Base-by-base conservation (phyloP, 306 rosid species). In the Ormosia emarginata region DNA sequence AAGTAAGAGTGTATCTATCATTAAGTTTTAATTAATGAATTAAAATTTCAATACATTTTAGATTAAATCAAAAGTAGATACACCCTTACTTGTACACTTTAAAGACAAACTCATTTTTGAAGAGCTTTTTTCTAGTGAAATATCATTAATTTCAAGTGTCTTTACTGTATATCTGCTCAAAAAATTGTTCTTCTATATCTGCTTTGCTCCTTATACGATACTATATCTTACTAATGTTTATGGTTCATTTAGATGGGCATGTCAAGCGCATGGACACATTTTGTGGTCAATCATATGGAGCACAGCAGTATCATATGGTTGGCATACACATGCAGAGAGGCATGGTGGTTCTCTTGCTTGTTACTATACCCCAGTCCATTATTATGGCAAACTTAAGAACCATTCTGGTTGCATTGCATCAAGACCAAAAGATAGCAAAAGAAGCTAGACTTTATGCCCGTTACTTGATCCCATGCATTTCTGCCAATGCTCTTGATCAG, bases 381-480 rank as follows among this genome's bases (percentile, higher is more conserved):
- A 37, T 62, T n/a, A n/a, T n/a, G n/a, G n/a, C n/a, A n/a, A n/a
- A n/a, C n/a, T n/a, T 73, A 7, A 44, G 7, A 24, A 70, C 79
- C 4, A 78, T 78, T 71, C 58, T 83, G 1, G 5, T 78, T 53
- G 11, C 30, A 14, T 24, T 81, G 9, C 79, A 52, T 24, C 84
- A 81, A 72, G 74, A 81, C 49, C 53, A 63, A 62, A 7, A 24
- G 3, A 80, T 90, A 46, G 81, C 97, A 17, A 29, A 71, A 37
- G 82, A 82, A 62, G 92, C 97, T 8, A 88, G 88, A 57, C 7
- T 67, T 55, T 90, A 87, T 79, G 94, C 91, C 1, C 63, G 49
- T 33, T 87, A 46, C 55, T 67, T 85, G 76, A 88, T 92, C 15
- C 92, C 97, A 10, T 85, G 92, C 52, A 68, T 92, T 11, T 87